Evolutionary conservation across 768 basidiomycete genomes (phyloP).

Genomic region (Mycena venus): DNA sequence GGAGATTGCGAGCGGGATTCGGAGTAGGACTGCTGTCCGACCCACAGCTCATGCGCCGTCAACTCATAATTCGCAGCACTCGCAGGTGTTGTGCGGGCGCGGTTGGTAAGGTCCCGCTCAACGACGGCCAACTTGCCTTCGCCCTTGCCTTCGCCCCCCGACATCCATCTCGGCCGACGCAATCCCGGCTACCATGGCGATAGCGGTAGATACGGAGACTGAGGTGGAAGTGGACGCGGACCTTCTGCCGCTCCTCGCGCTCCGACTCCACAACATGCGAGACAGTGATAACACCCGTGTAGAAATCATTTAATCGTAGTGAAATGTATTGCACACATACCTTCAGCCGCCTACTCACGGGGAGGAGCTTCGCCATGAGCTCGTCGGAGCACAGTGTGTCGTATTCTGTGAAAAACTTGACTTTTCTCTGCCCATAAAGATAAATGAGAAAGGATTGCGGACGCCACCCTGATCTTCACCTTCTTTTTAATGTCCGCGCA

Average conservation of each 20-base stretch:
- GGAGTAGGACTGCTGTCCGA: too few species aligned
- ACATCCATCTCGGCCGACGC: conserved; percentile 36
- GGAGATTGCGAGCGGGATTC: too few species aligned
- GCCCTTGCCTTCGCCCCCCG: conserved; percentile 41
- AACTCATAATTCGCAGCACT: too few species aligned
- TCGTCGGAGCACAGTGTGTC: conserved; percentile 89
- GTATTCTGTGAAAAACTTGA: conserved; percentile 92
- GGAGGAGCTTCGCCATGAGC: conserved; percentile 76
- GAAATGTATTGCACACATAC: not conserved
- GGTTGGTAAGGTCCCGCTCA: too few species aligned
- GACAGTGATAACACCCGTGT: too few species aligned
- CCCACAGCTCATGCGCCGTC: too few species aligned
- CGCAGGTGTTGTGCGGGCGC: too few species aligned
- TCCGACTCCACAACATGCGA: conserved; percentile 83
- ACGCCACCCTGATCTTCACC: conserved; percentile 94
- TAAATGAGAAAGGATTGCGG: not conserved
- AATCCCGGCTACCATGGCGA: conserved; percentile 34
- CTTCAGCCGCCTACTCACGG: conserved; percentile 79
- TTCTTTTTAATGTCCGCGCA: conserved; percentile 91
- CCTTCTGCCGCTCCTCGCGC: conserved; percentile 84
- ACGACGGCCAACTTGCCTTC: too few species aligned
- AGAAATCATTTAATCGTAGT: too few species aligned
- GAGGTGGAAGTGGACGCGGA: conserved; percentile 56
- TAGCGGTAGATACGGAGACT: too few species aligned
- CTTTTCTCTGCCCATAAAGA: conserved; percentile 71